These are phyloP conservation scores for Backusella mclennaniae DNA, from an alignment of 192 early-diverging fungal species.

Conservation along the genomic window DNA sequence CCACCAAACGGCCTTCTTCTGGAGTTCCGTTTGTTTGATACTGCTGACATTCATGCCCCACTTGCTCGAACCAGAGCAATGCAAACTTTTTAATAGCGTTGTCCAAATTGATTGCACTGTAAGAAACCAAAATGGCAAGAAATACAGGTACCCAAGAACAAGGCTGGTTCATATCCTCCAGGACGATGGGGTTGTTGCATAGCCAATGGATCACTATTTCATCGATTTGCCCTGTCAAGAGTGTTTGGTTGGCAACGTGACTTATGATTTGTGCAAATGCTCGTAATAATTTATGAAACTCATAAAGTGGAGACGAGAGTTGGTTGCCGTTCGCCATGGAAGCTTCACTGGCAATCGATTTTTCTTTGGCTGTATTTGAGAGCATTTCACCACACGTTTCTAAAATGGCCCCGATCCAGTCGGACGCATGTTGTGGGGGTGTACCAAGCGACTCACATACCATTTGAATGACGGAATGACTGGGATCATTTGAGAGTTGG, in stretches of 20 bases:
- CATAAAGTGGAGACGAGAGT: neutral
- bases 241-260: conserved; percentile 11
- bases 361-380: neutral
- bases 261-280: conserved; percentile 29
- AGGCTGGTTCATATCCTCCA: conserved; percentile 23
- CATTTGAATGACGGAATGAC: neutral
- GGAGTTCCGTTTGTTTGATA: conserved; percentile 9
- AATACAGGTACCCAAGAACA: conserved; percentile 36
- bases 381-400: conserved; percentile 3
- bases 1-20: conserved; percentile 14
- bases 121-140: conserved; percentile 25
- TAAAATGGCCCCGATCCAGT: conserved; percentile 24
- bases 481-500: neutral
- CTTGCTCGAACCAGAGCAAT: conserved; percentile 26
- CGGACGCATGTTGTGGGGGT: neutral
- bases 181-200: neutral
- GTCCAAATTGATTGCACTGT: conserved; percentile 22
- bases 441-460: conserved; percentile 18
- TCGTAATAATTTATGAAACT: conserved; percentile 9
- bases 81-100: conserved; percentile 18
- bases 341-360: neutral
- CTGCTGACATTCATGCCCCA: conserved; percentile 17
- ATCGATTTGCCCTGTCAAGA: conserved; percentile 28
- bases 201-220: conserved; percentile 28
- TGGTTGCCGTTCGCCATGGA: neutral